Base-by-base conservation (phyloP, 2,329 filamentous ascomycete genomes). In the Akanthomyces dipterigenus region DNA sequence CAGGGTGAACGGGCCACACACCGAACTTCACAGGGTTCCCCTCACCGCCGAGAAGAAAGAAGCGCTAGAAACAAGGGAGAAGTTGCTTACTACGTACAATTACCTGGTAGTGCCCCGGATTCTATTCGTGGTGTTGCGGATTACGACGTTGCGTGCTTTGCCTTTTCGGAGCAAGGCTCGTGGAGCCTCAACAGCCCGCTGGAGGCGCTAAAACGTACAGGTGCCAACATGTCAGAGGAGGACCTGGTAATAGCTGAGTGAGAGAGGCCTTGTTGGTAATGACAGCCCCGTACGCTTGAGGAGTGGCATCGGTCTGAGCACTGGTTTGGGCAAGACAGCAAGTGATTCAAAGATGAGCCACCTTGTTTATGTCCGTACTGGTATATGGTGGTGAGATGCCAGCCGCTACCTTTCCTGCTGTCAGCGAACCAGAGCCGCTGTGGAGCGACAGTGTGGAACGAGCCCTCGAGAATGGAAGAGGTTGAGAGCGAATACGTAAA, bases 111-210 rank as follows among this genome's bases (percentile, higher is more conserved):
- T n/a, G 55, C 55, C 55, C 55, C 55, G 43, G 55, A 57, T 57
- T 57, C 48, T 57, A 18, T 45, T 36, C n/a, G 28, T 31, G 45
- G 31, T 28, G 55, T 31, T 31, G 20, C 42, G 43, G 55, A 34
- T 42, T 42, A 40, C 40, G 36, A 55, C 24, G 53, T 45, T 55
- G 45, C 34, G 45, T 24, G 4, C 22, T 26, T 57, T 49, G 16
- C 45, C 45, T 50, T 18, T 58, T 50, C 16, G 34, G 55, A 42
- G 28, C 55, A 40, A 57, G 43, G 42, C 55, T 57, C 53, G 55
- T 31, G 55, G 45, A 45, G 55, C 20, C 14, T 11, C 1, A 18
- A 16, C 40, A 22, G 31, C 34, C 7, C 6, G 24, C 24, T 28
- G 24, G 53, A 20, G n/a, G 26, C 38, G n/a, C 53, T 55, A 55